A percentile compares a stretch with the other conserved stretches of the same genome.
These are phyloP conservation scores for Dunaliella sp. DNA, from an alignment of 139 green algal genomes.

Conservation along the genomic window DNA sequence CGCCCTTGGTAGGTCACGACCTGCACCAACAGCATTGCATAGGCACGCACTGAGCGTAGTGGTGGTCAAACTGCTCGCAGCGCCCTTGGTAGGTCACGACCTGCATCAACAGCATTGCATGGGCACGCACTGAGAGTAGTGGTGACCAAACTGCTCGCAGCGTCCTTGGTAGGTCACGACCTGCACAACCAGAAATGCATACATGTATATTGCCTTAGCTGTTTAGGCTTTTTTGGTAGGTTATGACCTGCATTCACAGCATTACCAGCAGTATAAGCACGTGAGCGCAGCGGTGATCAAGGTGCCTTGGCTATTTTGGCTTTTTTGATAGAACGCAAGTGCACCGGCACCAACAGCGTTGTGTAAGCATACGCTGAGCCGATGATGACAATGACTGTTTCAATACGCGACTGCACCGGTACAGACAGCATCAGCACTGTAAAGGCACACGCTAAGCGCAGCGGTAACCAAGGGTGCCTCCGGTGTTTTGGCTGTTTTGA, in stretches of 20 bases:
- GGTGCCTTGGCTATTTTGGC: no score
- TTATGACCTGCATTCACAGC: no score
- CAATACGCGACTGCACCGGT: no score
- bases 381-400: no score
- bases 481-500: slow-evolving; percentile 37
- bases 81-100: slow-evolving; percentile 41
- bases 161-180: slow-evolving; percentile 41
- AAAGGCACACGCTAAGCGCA: not conserved
- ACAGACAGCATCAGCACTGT: no score
- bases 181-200: slow-evolving; percentile 17
- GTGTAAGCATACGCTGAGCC: no score
- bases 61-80: slow-evolving; percentile 25
- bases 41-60: not conserved
- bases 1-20: slow-evolving; percentile 41
- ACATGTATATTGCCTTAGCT: no score
- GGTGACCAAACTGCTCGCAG: slow-evolving; percentile 25
- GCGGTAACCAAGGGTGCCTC: slow-evolving; percentile 7
- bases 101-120: slow-evolving; percentile 18
- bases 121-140: not conserved
- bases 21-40: slow-evolving; percentile 17
- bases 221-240: slow-evolving; percentile 33
- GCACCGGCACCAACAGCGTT: no score
- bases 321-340: no score
- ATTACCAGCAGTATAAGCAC: no score
- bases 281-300: no score